Evolutionary conservation across 2,329 filamentous ascomycete species (phyloP), one percentile per base, ranked within the genome.

Genomic region (Chrysoporthe cubensis): DNA sequence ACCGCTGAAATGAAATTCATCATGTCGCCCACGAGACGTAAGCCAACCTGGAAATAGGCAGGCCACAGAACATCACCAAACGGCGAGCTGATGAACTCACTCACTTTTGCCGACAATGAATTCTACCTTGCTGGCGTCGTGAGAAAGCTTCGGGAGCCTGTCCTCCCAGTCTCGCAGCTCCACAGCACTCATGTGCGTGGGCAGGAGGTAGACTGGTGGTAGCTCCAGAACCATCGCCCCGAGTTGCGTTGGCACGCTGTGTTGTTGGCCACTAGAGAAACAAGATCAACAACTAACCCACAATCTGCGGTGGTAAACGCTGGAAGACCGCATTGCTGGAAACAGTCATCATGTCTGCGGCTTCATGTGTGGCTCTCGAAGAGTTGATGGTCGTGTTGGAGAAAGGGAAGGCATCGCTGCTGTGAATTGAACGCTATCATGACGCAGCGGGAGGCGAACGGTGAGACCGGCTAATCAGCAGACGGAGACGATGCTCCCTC

Each of bases 201-300:
- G 80, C 0, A 97, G 84, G 16, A 98, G 82, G 72, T 89, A 96
- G 34, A 96, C 89, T 4, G 87, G 82, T 13, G 92, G 92, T 46
- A 87, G 80, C 3, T 74, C 63, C 37, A 81, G 77, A 60, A 69
- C 62, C 74, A 79, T 78, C 32, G 11, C 34, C n/a, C 26, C 13
- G 13, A 32, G 50, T 54, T 54, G 50, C 14, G 26, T 34, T 54
- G 21, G 21, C 8, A 13, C 4, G 11, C 13, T 26, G 21, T 32
- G 21, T 54, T 32, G 21, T 54, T 54, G 50, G 26, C 2, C 32
- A 16, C 46, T 2, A 13, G 21, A 3, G 13, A 13, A 34, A 21
- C 2, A 13, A 54, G 21, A 16, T 54, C 7, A 21, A 14, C 26
- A 4, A 32, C 7, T 26, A 5, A 32, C 50, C 26, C 50, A 34